A percentile compares a stretch with the other conserved stretches of the same genome.
Evolutionary conservation across 495 filamentous ascomycete species (phyloP).

Genomic region (Xylaria scruposa): DNA sequence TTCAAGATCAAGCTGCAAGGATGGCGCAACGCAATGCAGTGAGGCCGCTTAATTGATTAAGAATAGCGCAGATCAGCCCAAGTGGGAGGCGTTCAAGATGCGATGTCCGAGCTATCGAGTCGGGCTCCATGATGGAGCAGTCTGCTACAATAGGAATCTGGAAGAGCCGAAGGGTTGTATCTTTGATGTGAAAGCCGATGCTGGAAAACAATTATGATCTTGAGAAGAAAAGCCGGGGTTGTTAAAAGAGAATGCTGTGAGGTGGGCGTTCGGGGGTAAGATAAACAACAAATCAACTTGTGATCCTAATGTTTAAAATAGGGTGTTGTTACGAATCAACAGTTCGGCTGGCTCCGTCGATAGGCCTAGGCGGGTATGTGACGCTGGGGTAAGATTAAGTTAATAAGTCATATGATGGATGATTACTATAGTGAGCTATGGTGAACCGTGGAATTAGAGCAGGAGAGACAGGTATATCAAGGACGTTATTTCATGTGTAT

Average conservation of each 20-base stretch:
- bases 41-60: conserved; percentile 6
- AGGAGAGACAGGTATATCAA: not conserved
- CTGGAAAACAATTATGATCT: not conserved
- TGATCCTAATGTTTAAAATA: no score
- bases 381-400: no score
- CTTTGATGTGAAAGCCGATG: not conserved
- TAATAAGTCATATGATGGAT: no score
- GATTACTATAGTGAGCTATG: no score
- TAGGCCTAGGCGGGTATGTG: no score
- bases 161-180: not conserved
- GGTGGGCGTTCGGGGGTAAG: not conserved
- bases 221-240: not conserved
- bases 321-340: no score
- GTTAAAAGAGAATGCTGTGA: not conserved
- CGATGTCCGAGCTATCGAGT: conserved; percentile 14
- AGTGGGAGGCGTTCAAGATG: conserved; percentile 18
- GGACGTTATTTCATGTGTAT: no score
- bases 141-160: not conserved
- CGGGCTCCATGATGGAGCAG: conserved; percentile 11
- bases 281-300: not conserved
- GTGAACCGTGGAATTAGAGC: no score
- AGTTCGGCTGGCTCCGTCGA: not conserved
- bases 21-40: conserved; percentile 10
- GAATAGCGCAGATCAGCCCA: conserved; percentile 17
- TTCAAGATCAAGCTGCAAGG: conserved; percentile 8